Percentiles rank a stretch among this genome's conserved stretches.
Conservation (phyloP, 129 eudicot species). For the Centella asiatica region DNA sequence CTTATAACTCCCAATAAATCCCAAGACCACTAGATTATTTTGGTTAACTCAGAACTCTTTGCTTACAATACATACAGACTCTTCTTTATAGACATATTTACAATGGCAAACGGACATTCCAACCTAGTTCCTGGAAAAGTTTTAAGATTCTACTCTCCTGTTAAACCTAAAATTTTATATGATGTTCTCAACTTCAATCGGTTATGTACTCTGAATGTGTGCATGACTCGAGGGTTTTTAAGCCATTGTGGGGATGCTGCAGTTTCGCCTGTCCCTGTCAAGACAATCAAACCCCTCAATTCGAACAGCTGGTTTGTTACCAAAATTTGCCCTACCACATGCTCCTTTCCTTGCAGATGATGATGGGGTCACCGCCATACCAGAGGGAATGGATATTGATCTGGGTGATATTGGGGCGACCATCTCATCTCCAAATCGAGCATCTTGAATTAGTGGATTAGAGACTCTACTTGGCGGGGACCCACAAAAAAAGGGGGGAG, state of each 20-base stretch:
- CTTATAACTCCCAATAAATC: constrained; percentile 7
- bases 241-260: constrained; percentile 95
- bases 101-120: constrained; percentile 33
- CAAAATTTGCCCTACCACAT: constrained; percentile 67
- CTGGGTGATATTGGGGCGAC: constrained; percentile 48
- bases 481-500: constrained; percentile 99
- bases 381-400: constrained; percentile 47
- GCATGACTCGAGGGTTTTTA: constrained; percentile 28
- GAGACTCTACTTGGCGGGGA: constrained; percentile 99
- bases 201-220: constrained; percentile 37
- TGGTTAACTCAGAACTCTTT: constrained; percentile 18
- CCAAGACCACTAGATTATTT: constrained; percentile 14
- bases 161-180: constrained; percentile 1
- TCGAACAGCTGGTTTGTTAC: constrained; percentile 88
- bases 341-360: constrained; percentile 61
- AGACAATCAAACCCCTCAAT: constrained; percentile 94
- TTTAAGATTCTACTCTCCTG: constrained; percentile 34
- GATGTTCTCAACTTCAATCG: constrained; percentile 11
- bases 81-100: constrained; percentile 23
- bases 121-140: constrained; percentile 29
- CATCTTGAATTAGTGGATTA: constrained; percentile 93
- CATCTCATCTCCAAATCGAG: constrained; percentile 64
- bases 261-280: constrained; percentile 73
- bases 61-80: constrained; percentile 19
- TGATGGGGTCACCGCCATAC: constrained; percentile 37